Percentiles rank a stretch among this genome's conserved stretches.
Conservation (phyloP, 2,329 filamentous ascomycete genomes). For the Gaeumannomyces sp. region DNA sequence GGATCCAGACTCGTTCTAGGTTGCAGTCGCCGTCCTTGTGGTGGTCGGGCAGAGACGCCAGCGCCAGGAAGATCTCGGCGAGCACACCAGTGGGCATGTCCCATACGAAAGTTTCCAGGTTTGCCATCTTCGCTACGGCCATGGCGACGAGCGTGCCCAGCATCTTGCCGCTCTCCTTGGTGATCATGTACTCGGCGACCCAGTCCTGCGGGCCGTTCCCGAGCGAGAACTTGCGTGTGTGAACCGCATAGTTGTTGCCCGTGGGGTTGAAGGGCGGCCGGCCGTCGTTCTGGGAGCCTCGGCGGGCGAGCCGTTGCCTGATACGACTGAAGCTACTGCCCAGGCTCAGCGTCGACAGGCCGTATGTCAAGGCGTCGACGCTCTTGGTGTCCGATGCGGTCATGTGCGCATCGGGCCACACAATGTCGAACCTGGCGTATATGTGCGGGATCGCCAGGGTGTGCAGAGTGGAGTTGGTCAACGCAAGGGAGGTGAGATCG, state of each 20-base stretch:
- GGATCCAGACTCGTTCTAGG: conserved; percentile 69
- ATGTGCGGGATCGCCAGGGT: conserved; percentile 69
- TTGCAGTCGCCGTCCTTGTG: conserved; percentile 55
- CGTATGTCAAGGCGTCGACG: conserved; percentile 78
- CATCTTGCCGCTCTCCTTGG: conserved; percentile 82
- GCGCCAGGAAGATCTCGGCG: conserved; percentile 72
- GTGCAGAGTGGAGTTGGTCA: conserved; percentile 74
- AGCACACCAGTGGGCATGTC: conserved; percentile 84
- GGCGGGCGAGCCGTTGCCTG: conserved; percentile 26
- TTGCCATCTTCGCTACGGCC: conserved; percentile 74
- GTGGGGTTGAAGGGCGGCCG: background rate
- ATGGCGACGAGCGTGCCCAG: conserved; percentile 75
- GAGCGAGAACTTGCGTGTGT: conserved; percentile 74
- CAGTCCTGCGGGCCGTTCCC: conserved; percentile 75
- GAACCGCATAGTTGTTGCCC: conserved; percentile 62
- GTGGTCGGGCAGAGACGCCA: conserved; percentile 63
- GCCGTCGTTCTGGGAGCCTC: conserved; percentile 8
- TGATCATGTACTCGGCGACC: conserved; percentile 77
- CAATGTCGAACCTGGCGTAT: conserved; percentile 81
- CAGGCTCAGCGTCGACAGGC: conserved; percentile 72
- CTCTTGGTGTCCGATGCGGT: conserved; percentile 61
- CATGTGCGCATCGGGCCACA: conserved; percentile 70
- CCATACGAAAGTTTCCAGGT: conserved; percentile 78
- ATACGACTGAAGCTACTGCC: conserved; percentile 42
- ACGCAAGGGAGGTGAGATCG: conserved; percentile 70